Conservation (phyloP, 495 filamentous ascomycete genomes). For the Geopyxis carbonaria region DNA sequence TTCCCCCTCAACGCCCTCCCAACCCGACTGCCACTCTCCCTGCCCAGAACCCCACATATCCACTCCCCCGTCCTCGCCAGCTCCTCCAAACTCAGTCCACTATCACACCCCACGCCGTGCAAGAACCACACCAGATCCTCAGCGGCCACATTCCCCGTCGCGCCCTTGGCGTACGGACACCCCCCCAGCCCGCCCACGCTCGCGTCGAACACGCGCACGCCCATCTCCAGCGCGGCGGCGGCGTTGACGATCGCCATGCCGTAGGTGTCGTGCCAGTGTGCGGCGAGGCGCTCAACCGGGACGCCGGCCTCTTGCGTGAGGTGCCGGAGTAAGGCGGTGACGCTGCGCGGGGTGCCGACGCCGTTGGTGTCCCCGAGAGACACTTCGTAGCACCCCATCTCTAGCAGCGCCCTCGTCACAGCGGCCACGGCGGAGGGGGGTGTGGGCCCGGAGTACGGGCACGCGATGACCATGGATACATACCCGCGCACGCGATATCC, state of each 20-base stretch:
- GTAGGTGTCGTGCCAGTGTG: conserved; percentile 97
- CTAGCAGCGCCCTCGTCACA: conserved; percentile 63
- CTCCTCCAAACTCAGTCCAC: conserved; percentile 70
- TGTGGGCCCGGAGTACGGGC: conserved; percentile 84
- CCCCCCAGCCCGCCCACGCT: conserved; percentile 84
- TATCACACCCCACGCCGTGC: conserved; percentile 71
- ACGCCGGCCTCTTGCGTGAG: conserved; percentile 62
- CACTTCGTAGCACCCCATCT: conserved; percentile 94
- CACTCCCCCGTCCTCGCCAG: conserved; percentile 70
- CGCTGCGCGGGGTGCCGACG: conserved; percentile 66
- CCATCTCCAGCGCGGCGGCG: conserved; percentile 69
- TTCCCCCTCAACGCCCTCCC: conserved; percentile 61
- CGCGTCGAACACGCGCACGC: conserved; percentile 75
- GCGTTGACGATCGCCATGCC: conserved; percentile 87
- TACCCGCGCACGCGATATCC: conserved; percentile 74
- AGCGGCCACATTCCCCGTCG: conserved; percentile 87
- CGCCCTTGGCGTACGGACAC: conserved; percentile 84
- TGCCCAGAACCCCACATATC: conserved; percentile 71
- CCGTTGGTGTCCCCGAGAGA: conserved; percentile 89
- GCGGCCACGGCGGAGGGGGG: conserved; percentile 62
- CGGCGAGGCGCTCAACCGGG: conserved; percentile 59
- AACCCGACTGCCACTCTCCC: conserved; percentile 54
- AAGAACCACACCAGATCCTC: conserved; percentile 79
- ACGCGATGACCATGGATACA: conserved; percentile 85
- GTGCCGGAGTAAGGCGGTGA: conserved; percentile 13